Evolutionary conservation across 768 basidiomycete species (phyloP).

Genomic region (Mycena leptocephala): DNA sequence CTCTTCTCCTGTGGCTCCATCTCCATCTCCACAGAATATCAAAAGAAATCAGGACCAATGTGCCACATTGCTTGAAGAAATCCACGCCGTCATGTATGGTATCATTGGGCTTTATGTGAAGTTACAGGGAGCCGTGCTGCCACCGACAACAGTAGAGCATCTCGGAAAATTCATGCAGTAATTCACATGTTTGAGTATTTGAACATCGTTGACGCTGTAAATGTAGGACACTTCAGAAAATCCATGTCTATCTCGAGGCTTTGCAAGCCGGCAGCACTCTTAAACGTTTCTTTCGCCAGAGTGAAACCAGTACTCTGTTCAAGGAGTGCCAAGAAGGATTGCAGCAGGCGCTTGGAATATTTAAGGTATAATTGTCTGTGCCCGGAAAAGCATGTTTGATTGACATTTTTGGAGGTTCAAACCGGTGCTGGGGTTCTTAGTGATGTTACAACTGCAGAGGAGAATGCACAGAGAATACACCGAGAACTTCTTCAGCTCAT

Average conservation of each 20-base stretch:
- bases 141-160: not conserved
- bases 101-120: not conserved
- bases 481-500: not conserved
- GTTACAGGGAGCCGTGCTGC: not conserved
- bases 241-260: not conserved
- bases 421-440: not conserved
- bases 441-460: not conserved
- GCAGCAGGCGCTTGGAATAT: not conserved
- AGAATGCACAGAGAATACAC: not conserved
- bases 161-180: conserved; percentile 9
- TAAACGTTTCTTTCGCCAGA: conserved; percentile 5
- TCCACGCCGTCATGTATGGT: not conserved
- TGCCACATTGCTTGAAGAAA: not conserved
- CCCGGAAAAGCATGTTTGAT: not conserved
- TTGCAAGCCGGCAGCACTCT: not conserved
- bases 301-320: not conserved
- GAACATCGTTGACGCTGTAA: not conserved
- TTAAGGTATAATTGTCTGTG: not conserved
- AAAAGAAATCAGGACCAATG: conserved; percentile 6
- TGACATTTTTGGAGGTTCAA: not conserved
- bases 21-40: not conserved
- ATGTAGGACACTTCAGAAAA: conserved; percentile 14
- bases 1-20: too few relatives aligned
- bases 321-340: conserved; percentile 6
- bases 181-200: not conserved